phyloP scores from a whole-genome alignment of 2,329 filamentous ascomycete genomes.

The Magnaporthiopsis poae region DNA sequence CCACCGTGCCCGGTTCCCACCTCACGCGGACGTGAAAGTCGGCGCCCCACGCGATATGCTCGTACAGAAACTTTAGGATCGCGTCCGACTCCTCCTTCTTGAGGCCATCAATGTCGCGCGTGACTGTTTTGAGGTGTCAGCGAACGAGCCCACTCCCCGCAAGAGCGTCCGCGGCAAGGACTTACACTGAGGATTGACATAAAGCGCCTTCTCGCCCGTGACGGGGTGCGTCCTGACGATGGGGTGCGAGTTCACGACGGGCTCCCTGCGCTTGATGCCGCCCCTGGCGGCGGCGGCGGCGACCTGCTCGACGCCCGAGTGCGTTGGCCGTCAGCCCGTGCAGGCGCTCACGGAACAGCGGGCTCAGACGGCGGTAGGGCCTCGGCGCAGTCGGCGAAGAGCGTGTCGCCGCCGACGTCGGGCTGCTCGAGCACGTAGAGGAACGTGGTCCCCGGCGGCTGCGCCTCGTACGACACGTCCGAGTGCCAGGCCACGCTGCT shows the following conservation, averaged over 20 bases:
- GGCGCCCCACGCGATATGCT: constrained; percentile 61
- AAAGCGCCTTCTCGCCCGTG: constrained; percentile 75
- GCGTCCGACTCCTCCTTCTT: constrained; percentile 81
- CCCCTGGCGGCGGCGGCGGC: constrained; percentile 54
- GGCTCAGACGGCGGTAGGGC: constrained; percentile 71
- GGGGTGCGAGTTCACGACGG: constrained; percentile 64
- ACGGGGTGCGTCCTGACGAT: constrained; percentile 73
- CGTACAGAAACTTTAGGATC: constrained; percentile 66
- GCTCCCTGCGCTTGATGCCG: constrained; percentile 43
- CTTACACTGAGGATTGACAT: constrained; percentile 72
- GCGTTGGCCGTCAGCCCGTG: constrained; percentile 70
- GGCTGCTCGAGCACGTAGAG: constrained; percentile 76
- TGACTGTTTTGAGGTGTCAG: constrained; percentile 41
- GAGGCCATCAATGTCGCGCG: constrained; percentile 66
- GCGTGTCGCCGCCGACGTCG: constrained; percentile 68
- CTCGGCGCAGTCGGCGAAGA: constrained; percentile 69
- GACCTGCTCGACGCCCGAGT: constrained; percentile 74
- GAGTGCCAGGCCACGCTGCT: constrained; percentile 83
- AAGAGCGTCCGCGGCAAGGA: constrained; percentile 6
- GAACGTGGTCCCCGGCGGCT: constrained; percentile 84
- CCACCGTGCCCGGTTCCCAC: constrained; percentile 71
- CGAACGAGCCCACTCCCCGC: too few relatives aligned
- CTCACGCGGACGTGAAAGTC: constrained; percentile 67
- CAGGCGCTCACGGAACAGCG: constrained; percentile 66
- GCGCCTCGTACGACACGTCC: constrained; percentile 77